These are phyloP conservation scores for Wickerhamiella brachini DNA, from an alignment of 805 yeast genomes.

Conservation along the genomic window DNA sequence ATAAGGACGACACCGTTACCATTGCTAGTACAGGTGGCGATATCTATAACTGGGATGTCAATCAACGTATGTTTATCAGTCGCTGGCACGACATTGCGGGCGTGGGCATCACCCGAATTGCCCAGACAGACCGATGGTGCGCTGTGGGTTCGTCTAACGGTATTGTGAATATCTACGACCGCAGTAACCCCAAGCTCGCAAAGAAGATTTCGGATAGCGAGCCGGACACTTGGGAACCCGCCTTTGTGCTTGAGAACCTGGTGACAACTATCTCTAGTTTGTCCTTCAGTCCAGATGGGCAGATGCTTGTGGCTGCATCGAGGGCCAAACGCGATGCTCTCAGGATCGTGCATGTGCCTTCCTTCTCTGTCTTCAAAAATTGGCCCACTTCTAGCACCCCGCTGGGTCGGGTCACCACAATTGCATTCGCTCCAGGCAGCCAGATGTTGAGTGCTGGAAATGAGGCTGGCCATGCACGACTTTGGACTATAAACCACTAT, in stretches of 20 bases:
- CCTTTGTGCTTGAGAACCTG: constrained; percentile 58
- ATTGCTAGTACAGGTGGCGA: constrained; percentile 71
- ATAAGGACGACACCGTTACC: constrained; percentile 33
- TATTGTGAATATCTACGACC: constrained; percentile 75
- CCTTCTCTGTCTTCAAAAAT: constrained; percentile 73
- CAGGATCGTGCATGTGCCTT: constrained; percentile 74
- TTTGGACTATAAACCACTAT: constrained; percentile 82
- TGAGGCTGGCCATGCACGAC: constrained; percentile 76
- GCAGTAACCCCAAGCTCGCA: constrained; percentile 23
- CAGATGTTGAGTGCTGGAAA: constrained; percentile 84
- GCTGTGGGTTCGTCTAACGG: constrained; percentile 88
- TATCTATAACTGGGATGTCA: constrained; percentile 70
- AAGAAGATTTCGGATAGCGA: constrained; percentile 18
- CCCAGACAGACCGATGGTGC: constrained; percentile 66
- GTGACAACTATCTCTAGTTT: constrained; percentile 67
- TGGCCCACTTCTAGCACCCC: constrained; percentile 99
- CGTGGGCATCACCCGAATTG: constrained; percentile 64
- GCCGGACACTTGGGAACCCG: constrained; percentile 34
- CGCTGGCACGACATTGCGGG: constrained; percentile 85
- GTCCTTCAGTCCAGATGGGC: constrained; percentile 76
- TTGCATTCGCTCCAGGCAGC: constrained; percentile 63
- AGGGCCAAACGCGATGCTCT: constrained; percentile 77
- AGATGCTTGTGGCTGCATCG: constrained; percentile 71
- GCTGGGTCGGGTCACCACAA: constrained; percentile 79
- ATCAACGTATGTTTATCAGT: constrained; percentile 35